These are phyloP conservation scores for Sicyos edulis DNA, from an alignment of 306 rosid species.

Conservation along the genomic window DNA sequence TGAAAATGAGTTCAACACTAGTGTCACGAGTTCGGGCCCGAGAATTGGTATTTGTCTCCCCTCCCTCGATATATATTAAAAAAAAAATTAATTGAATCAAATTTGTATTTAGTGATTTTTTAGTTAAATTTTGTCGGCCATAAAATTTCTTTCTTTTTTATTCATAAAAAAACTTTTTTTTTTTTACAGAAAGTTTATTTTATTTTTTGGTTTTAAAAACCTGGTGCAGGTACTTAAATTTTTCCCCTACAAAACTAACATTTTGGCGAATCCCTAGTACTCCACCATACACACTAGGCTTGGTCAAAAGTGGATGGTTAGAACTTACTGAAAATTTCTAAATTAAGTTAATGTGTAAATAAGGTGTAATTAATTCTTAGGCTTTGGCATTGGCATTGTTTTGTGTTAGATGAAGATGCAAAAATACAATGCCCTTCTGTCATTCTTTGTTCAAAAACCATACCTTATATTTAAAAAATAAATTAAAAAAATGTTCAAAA, in stretches of 20 bases:
- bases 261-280: background rate
- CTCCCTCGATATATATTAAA: too few relatives aligned
- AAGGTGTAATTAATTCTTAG: background rate
- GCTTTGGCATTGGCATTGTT: conserved; percentile 3
- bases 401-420: background rate
- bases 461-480: too few relatives aligned
- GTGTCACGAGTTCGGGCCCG: too few relatives aligned
- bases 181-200: background rate
- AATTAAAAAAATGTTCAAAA: background rate
- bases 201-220: background rate
- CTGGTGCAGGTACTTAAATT: background rate
- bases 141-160: too few relatives aligned
- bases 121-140: too few relatives aligned
- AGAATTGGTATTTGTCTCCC: too few relatives aligned
- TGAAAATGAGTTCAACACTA: too few relatives aligned
- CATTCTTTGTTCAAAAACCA: conserved; percentile 7
- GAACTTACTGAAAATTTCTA: background rate
- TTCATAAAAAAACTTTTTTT: too few relatives aligned
- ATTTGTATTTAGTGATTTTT: too few relatives aligned
- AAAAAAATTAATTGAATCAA: too few relatives aligned
- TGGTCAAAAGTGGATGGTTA: background rate
- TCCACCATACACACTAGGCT: conserved; percentile 5
- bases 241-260: background rate
- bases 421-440: conserved; percentile 2
- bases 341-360: conserved; percentile 8